phyloP scores from a whole-genome alignment of 2,329 filamentous ascomycete genomes.

The Fusarium scirpi region DNA sequence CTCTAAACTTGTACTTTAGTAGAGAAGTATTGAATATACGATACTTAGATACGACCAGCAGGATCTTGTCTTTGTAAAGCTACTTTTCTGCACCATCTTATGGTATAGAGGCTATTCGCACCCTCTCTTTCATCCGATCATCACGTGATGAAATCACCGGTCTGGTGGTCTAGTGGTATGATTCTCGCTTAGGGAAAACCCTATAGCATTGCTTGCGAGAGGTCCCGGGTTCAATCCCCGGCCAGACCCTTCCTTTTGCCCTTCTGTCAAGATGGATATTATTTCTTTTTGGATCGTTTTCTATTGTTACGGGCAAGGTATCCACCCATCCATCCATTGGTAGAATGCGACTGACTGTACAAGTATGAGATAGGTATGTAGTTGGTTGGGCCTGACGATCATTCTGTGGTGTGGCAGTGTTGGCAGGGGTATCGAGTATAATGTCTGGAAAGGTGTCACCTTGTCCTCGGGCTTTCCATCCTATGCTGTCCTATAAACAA shows the following conservation, averaged over 20 bases:
- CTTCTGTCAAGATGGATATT: neutral
- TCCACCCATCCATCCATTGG: too few species aligned
- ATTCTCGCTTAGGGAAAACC: conserved; percentile 75
- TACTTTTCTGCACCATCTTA: too few species aligned
- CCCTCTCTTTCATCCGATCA: neutral
- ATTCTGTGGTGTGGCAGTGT: neutral
- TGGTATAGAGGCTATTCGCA: too few species aligned
- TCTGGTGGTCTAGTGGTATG: conserved; percentile 75
- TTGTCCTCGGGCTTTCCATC: neutral
- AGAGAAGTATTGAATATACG: too few species aligned
- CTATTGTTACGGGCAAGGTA: neutral
- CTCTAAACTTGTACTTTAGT: too few species aligned
- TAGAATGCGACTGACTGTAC: too few species aligned
- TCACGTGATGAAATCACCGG: conserved; percentile 36
- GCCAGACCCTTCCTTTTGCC: conserved; percentile 55
- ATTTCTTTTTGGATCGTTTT: neutral
- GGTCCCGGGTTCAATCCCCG: conserved; percentile 62
- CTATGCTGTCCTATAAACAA: neutral
- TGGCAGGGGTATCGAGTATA: neutral
- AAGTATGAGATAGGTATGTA: too few species aligned
- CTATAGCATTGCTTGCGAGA: conserved; percentile 56
- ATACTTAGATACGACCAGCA: too few species aligned
- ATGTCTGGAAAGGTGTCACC: neutral
- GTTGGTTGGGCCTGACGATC: neutral
- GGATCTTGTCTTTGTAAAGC: too few species aligned